phyloP scores from a whole-genome alignment of 345 rosid genomes.

The Euclidium syriacum region DNA sequence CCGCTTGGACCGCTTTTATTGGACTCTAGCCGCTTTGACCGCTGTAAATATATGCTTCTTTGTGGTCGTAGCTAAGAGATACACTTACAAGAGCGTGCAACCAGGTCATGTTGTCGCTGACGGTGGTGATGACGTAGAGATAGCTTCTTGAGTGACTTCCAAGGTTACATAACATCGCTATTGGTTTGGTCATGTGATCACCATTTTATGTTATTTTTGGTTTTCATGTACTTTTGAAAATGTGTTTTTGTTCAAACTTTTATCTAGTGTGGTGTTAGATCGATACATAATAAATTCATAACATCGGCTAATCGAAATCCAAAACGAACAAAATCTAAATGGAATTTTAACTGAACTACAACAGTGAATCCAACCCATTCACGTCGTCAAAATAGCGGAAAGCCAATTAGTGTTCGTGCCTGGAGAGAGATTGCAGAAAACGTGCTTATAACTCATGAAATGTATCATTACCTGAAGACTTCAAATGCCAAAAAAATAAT shows the following conservation, averaged over 20 bases:
- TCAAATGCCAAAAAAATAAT: too few species aligned
- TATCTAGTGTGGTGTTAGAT: background rate
- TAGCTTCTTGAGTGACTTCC: slow-evolving; percentile 5
- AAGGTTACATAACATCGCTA: background rate
- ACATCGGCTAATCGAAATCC: background rate
- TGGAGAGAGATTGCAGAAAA: too few species aligned
- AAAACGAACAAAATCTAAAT: background rate
- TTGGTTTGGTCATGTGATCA: background rate
- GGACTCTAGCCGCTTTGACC: slow-evolving; percentile 52
- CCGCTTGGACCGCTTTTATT: slow-evolving; percentile 69
- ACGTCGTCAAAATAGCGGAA: too few species aligned
- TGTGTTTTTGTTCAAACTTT: background rate
- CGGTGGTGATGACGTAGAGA: slow-evolving; percentile 31
- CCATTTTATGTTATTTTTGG: background rate
- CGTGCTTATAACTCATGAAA: too few species aligned
- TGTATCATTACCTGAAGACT: too few species aligned
- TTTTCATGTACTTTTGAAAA: background rate
- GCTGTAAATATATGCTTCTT: slow-evolving; percentile 45
- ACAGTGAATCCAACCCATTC: too few species aligned
- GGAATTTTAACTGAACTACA: background rate
- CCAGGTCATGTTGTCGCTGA: slow-evolving; percentile 45
- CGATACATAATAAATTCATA: background rate
- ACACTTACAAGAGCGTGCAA: slow-evolving; percentile 66
- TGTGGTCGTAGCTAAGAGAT: slow-evolving; percentile 51
- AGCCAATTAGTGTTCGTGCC: too few species aligned